Base-by-base conservation (phyloP, 768 basidiomycete species). In the Atractiella rhizophila region DNA sequence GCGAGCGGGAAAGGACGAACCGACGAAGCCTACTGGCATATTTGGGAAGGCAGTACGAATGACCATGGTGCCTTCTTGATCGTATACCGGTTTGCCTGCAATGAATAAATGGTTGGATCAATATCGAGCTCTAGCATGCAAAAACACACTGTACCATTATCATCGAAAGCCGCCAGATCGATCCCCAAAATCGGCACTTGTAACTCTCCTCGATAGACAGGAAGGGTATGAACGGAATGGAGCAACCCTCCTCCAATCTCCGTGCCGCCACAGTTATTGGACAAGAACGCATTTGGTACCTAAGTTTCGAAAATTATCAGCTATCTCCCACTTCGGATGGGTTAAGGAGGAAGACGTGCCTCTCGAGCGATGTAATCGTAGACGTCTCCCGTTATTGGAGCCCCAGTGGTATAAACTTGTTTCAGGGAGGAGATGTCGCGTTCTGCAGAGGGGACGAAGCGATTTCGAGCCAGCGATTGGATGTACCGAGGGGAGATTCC, bases 21-120 rank as follows among this genome's bases (percentile, higher is more conserved):
- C 47, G 47, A 50, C 45, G 37, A 55, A 53, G 5, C 40, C 40
- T 23, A 55, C 35, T 2, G 54, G 54, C 43, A 42, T 41, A 46
- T 53, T 55, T 1, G 54, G 54, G 38, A 55, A 48, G 1, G 54
- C 52, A 36, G 46, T 44, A 18, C 37, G 36, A 36, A 53, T 51
- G 27, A 53, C 50, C 43, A 55, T 47, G 34, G 53, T 46, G 16
- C 54, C 54, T 20, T 53, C 49, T 11, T 37, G 34, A 15, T 51
- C 42, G 3, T 24, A 16, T 4, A 42, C 38, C 9, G 39, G 47
- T 26, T 51, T 47, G 13, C 51, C 49, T 44, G 26, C 26, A 5
- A 20, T 7, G 27, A 8, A 13, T 2, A 15, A 20, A 10, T 5
- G 13, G 29, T 1, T 21, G 1, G 2, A 6, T 1, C 32, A 4